Conservation (phyloP, 2,329 filamentous ascomycete species). For the Sporothrix schenckii region DNA sequence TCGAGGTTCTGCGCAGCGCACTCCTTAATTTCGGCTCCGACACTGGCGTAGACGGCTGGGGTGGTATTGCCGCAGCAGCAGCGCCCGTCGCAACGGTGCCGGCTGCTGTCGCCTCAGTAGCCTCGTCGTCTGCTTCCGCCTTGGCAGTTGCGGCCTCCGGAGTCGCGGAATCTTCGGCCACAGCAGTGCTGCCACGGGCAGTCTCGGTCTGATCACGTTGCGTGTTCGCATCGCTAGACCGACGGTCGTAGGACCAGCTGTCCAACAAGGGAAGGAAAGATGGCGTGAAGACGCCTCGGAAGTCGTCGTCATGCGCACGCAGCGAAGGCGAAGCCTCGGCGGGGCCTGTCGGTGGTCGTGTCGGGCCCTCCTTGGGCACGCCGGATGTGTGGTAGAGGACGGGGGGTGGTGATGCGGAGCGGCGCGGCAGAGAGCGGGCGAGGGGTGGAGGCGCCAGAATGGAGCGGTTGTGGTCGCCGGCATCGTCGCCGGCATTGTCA, state of each 20-base stretch:
- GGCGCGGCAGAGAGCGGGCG: conserved; percentile 34
- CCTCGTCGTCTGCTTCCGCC: not conserved
- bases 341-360: conserved; percentile 17
- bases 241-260: conserved; percentile 39
- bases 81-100: not conserved
- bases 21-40: conserved; percentile 54
- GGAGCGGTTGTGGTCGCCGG: conserved; percentile 40
- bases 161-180: conserved; percentile 21
- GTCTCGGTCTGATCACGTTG: conserved; percentile 32
- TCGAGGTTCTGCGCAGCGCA: conserved; percentile 61
- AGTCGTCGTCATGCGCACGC: conserved; percentile 57
- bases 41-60: conserved; percentile 35
- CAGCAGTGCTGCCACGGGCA: conserved; percentile 24
- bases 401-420: conserved; percentile 45
- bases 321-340: conserved; percentile 33
- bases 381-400: conserved; percentile 47
- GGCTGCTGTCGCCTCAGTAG: not conserved
- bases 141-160: not conserved
- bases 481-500: conserved; percentile 31
- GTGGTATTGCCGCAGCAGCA: not conserved
- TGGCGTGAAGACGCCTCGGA: conserved; percentile 65
- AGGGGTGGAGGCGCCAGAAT: conserved; percentile 29
- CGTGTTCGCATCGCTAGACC: conserved; percentile 19
- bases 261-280: conserved; percentile 65
- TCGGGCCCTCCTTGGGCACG: conserved; percentile 44